Percentiles rank a stretch among this genome's conserved stretches.
These are phyloP conservation scores for Straminergon stramineum DNA, from an alignment of 225 moss, liverwort and hornwort species.

Conservation along the genomic window DNA sequence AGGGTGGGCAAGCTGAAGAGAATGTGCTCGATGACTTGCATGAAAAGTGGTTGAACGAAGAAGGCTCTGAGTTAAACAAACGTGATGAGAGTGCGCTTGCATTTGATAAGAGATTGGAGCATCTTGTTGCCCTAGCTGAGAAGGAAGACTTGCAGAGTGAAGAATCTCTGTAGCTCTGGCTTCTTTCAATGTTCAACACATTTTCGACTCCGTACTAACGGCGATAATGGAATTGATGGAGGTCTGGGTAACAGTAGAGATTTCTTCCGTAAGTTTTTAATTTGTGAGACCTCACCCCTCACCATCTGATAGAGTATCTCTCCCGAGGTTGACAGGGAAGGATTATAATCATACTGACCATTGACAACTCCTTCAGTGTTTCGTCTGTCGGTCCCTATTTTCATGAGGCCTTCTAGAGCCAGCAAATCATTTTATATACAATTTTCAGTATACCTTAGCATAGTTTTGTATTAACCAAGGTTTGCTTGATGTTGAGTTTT, in stretches of 20 bases:
- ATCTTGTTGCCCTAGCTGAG: slow-evolving; percentile 30
- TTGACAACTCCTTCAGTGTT: neutral
- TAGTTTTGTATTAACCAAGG: neutral
- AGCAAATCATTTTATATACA: neutral
- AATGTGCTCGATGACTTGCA: slow-evolving; percentile 82
- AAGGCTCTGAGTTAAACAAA: slow-evolving; percentile 74
- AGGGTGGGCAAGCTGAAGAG: slow-evolving; percentile 33
- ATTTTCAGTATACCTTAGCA: neutral
- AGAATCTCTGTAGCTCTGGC: neutral
- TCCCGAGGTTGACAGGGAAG: neutral
- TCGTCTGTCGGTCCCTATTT: neutral
- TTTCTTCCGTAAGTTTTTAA: neutral
- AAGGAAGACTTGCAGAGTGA: slow-evolving; percentile 10
- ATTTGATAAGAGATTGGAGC: slow-evolving; percentile 59
- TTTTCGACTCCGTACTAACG: neutral
- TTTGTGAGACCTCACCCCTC: neutral
- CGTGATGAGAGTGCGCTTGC: slow-evolving; percentile 73
- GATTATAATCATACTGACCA: neutral
- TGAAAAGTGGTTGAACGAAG: slow-evolving; percentile 90
- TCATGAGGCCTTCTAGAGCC: neutral
- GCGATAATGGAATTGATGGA: neutral
- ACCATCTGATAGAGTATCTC: neutral
- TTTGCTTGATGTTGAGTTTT: neutral
- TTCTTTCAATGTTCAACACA: neutral
- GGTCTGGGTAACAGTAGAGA: neutral